Percentiles rank a stretch among this genome's conserved stretches.
Evolutionary conservation across 116 monocot species (phyloP).

Genomic region (Iris pallida): DNA sequence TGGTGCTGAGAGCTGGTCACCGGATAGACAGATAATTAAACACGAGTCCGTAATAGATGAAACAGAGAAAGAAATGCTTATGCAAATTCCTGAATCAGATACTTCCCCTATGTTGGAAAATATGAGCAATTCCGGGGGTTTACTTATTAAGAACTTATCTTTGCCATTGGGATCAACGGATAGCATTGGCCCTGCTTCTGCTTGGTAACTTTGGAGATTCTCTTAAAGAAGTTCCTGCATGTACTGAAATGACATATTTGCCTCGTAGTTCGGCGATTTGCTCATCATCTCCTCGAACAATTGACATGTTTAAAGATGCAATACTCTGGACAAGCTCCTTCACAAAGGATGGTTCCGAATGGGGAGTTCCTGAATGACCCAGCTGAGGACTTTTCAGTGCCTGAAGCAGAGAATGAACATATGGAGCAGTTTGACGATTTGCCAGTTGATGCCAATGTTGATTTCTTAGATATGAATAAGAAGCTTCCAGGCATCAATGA

Average conservation of each 20-base stretch:
- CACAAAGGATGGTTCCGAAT: conserved; percentile 1
- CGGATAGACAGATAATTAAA: conserved; percentile 11
- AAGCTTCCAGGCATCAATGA: conserved; percentile 21
- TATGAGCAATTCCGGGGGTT: conserved; percentile 8
- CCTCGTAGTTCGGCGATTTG: background rate
- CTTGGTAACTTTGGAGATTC: conserved; percentile 10
- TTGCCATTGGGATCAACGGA: background rate
- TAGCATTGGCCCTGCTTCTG: background rate
- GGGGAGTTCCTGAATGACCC: background rate
- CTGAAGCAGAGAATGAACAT: no score
- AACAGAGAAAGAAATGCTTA: conserved; percentile 29
- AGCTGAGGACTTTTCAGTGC: background rate
- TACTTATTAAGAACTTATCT: conserved; percentile 9
- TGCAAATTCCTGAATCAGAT: conserved; percentile 27
- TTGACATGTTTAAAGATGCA: no score
- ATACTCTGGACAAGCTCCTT: background rate
- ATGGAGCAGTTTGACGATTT: no score
- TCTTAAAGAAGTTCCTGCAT: conserved; percentile 11
- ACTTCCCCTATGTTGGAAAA: conserved; percentile 16
- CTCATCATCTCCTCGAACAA: background rate
- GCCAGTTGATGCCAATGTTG: background rate
- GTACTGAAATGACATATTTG: background rate
- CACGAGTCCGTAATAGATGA: conserved; percentile 30
- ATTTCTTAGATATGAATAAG: background rate
- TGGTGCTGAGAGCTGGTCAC: no score